Percentiles rank a stretch among this genome's conserved stretches.
These are phyloP conservation scores for Tricholomella constricta DNA, from an alignment of 768 basidiomycete genomes.

Conservation along the genomic window DNA sequence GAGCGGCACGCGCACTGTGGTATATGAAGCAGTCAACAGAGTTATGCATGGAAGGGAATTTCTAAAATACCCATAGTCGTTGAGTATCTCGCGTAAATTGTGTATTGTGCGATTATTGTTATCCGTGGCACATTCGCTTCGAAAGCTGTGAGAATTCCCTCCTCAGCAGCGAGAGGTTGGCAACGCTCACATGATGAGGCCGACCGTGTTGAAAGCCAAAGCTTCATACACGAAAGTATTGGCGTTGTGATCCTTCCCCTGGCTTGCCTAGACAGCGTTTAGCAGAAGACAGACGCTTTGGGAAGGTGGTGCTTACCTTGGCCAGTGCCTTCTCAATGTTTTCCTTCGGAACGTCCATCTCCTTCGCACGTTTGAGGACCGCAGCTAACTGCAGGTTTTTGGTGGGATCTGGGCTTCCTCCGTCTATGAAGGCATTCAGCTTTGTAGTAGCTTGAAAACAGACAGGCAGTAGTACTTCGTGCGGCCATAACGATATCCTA, in stretches of 20 bases:
- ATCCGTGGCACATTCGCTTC: conserved; percentile 63
- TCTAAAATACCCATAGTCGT: conserved; percentile 42
- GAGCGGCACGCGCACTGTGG: conserved; percentile 57
- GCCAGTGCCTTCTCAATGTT: conserved; percentile 66
- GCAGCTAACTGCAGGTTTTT: conserved; percentile 55
- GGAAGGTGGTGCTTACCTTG: conserved; percentile 38
- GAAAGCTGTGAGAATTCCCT: neutral
- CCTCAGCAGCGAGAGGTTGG: neutral
- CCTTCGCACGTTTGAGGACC: conserved; percentile 56
- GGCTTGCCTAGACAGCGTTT: conserved; percentile 41
- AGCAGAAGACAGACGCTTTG: neutral
- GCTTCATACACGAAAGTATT: conserved; percentile 61
- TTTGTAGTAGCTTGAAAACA: neutral
- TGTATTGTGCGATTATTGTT: conserved; percentile 65
- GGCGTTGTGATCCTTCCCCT: conserved; percentile 48
- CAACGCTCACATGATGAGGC: conserved; percentile 59
- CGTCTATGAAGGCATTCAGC: conserved; percentile 38
- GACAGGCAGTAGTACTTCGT: conserved; percentile 43
- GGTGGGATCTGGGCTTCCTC: conserved; percentile 56
- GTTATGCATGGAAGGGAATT: neutral
- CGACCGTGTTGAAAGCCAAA: conserved; percentile 57
- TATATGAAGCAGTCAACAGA: conserved; percentile 1
- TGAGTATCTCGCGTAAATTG: conserved; percentile 54
- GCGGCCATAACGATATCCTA: conserved; percentile 68
- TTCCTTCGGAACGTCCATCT: conserved; percentile 64